These are phyloP conservation scores for Dalechampia spathulata DNA, from an alignment of 441 rosid species.

Conservation along the genomic window DNA sequence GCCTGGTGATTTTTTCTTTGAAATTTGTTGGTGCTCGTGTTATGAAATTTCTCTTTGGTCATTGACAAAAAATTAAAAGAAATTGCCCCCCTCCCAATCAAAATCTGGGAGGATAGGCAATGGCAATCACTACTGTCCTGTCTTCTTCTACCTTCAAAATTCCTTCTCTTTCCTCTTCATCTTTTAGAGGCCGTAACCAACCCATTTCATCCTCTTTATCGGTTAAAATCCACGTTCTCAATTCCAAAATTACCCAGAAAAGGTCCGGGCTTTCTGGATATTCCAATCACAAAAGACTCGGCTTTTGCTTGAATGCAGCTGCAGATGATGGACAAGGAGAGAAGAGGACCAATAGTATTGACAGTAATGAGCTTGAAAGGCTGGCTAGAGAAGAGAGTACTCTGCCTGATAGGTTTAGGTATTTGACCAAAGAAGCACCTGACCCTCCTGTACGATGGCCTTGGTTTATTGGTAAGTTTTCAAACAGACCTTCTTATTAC, in stretches of 20 bases:
- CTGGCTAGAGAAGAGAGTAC: conserved; percentile 66
- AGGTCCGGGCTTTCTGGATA: conserved; percentile 14
- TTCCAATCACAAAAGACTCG: conserved; percentile 12
- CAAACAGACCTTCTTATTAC: neutral
- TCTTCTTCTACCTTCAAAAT: conserved; percentile 16
- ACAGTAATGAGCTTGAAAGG: conserved; percentile 36
- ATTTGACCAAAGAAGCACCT: conserved; percentile 78
- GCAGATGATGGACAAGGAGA: conserved; percentile 29
- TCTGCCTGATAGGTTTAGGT: conserved; percentile 76
- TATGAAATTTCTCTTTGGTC: no score
- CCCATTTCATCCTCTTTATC: conserved; percentile 1
- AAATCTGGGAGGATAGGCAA: conserved; percentile 17
- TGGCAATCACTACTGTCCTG: conserved; percentile 16
- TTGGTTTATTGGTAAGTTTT: conserved; percentile 61
- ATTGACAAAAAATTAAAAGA: neutral
- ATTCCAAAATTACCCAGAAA: conserved; percentile 1
- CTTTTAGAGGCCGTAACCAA: conserved; percentile 8
- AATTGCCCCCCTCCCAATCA: no score
- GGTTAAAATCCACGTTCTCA: conserved; percentile 9
- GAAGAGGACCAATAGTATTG: conserved; percentile 9
- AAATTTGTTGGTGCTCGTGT: no score
- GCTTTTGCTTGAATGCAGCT: conserved; percentile 22
- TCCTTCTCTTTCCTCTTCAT: conserved; percentile 13
- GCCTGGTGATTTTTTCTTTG: no score
- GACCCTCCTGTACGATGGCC: conserved; percentile 69